Conservation (phyloP, 306 rosid genomes). For the Chamaecrista fasciculata region DNA sequence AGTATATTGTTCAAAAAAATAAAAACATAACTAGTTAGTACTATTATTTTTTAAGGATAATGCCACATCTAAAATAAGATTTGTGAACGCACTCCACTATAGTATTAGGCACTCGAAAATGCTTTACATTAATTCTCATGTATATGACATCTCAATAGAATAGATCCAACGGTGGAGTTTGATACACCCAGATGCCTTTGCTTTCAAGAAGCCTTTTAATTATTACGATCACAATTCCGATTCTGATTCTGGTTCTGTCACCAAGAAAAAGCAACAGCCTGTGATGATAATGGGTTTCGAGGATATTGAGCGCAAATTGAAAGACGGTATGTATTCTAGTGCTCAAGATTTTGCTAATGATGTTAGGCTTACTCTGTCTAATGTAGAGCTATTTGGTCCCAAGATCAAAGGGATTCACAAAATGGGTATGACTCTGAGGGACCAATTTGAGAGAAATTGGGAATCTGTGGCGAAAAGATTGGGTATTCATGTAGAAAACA, state of each 20-base stretch:
- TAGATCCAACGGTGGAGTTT: not conserved
- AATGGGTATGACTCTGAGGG: not conserved
- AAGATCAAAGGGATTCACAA: not conserved
- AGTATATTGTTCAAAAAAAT: no score
- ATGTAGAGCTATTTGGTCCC: not conserved
- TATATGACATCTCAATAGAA: no score
- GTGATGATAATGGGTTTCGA: not conserved
- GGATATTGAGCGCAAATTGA: not conserved
- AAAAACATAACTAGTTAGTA: no score
- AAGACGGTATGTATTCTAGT: not conserved
- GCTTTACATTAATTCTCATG: no score
- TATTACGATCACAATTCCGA: no score
- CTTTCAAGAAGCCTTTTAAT: not conserved
- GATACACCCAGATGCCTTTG: constrained; percentile 7
- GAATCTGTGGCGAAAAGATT: not conserved
- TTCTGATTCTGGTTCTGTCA: not conserved
- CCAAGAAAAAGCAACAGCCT: not conserved
- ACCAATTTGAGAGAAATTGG: not conserved
- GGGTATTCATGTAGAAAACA: not conserved
- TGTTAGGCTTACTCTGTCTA: not conserved
- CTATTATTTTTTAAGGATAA: no score
- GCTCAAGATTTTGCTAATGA: constrained; percentile 17
- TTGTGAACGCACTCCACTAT: no score
- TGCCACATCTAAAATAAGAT: no score
- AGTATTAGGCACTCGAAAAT: no score